Evolutionary conservation across 768 basidiomycete species (phyloP), one percentile per base, ranked within the genome.

Genomic region (Lactarius akahatsu): DNA sequence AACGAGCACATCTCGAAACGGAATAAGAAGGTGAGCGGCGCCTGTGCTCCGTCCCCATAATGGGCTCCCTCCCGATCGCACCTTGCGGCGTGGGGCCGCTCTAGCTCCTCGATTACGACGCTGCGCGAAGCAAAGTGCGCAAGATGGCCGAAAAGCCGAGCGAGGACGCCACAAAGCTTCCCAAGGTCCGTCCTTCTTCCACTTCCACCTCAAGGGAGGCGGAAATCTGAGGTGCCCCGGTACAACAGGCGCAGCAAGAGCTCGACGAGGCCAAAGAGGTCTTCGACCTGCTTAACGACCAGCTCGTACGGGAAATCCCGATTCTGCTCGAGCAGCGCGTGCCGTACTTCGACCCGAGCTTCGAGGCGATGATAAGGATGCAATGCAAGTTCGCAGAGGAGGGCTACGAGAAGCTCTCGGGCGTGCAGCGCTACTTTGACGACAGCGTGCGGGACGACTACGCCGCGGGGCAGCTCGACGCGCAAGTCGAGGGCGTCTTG

Each of bases 361-460:
- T 98, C 75, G 97, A 98, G 78, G 93, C 96, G 56, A 98, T 98
- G 96, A 94, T 95, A 70, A 86, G 97, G 36, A 92, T 97, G 87
- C 97, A 99, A 74, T 86, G 92, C 74, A 95, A 96, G 74, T 98
- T 98, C 74, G 96, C 96, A 0, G 94, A 98, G 76, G 96, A 99
- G 72, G 96, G 96, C 0, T 98, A 99, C 75, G 95, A 98, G 79
- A 97, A 95, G 78, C 85, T 98, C 59, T 90, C 94, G 59, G 89
- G 93, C 55, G 96, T 98, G 10, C 96, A 99, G 77, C 81, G 94
- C 68, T 96, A 95, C 78, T 98, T 98, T 73, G 82, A 86, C 2
- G 94, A 97, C 58, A 88, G 80, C 68, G 92, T 96, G 47, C 84
- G 96, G 68, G 96, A 99, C 71, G 97, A 98, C 71, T 99, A 99